Percentiles rank a stretch among this genome's conserved stretches.
These are phyloP conservation scores for Sporothrix pseudoabietina DNA, from an alignment of 2,329 filamentous ascomycete genomes.

Conservation along the genomic window DNA sequence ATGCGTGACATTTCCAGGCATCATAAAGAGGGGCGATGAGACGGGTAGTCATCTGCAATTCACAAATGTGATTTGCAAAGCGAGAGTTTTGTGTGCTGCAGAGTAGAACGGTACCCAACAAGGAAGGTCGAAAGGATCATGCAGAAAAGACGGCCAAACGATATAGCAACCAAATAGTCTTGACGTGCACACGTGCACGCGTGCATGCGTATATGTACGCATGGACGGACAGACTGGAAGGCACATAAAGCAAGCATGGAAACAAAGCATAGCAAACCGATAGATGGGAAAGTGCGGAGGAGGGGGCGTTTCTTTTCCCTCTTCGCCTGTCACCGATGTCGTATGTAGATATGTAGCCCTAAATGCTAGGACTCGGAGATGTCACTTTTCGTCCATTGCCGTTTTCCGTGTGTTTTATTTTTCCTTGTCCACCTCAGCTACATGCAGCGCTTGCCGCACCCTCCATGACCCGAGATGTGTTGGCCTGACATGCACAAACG, in stretches of 20 bases:
- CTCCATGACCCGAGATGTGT: not conserved
- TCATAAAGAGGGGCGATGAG: conserved; percentile 67
- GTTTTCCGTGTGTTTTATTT: not conserved
- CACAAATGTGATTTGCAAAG: conserved; percentile 65
- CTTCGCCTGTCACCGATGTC: not conserved
- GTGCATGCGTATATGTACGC: not conserved
- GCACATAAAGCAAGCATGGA: not conserved
- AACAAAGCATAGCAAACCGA: not conserved
- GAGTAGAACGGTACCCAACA: conserved; percentile 40
- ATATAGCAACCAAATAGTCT: not conserved
- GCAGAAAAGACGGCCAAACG: not conserved
- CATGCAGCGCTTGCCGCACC: not conserved
- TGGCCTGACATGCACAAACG: not conserved
- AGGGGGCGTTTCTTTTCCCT: not conserved
- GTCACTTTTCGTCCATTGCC: not conserved
- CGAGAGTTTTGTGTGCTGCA: conserved; percentile 62
- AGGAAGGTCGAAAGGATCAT: not conserved
- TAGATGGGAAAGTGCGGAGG: not conserved
- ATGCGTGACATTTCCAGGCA: conserved; percentile 65
- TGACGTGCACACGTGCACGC: not conserved
- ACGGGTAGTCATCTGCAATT: conserved; percentile 62
- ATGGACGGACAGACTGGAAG: not conserved
- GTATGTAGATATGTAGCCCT: not conserved
- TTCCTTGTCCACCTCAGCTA: not conserved
- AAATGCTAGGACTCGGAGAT: not conserved